phyloP scores from a whole-genome alignment of 352 stramenopile genomes.

The Achlya hypogyna region DNA sequence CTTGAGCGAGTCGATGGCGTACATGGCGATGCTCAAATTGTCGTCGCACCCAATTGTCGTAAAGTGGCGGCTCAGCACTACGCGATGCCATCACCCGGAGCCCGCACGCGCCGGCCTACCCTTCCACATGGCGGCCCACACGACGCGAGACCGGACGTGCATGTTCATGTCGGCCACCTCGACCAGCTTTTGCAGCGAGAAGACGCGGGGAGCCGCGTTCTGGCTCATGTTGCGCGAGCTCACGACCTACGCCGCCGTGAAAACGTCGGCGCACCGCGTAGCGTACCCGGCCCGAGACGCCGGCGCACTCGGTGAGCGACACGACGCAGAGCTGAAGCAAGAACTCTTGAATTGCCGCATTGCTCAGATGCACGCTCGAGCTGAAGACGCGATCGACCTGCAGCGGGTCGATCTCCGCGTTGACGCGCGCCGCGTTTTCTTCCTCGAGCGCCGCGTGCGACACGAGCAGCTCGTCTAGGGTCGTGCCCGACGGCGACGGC shows the following conservation, averaged over 20 bases:
- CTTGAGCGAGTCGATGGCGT: constrained; percentile 97
- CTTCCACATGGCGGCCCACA: constrained; percentile 98
- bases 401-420: constrained; percentile 75
- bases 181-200: constrained; percentile 97
- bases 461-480: not conserved
- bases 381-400: constrained; percentile 90
- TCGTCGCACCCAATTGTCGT: constrained; percentile 94
- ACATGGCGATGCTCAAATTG: constrained; percentile 96
- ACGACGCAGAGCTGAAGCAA: constrained; percentile 87
- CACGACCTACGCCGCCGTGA: constrained; percentile 97
- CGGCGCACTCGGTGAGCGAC: constrained; percentile 81
- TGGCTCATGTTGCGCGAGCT: constrained; percentile 98
- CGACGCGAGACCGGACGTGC: constrained; percentile 90
- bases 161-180: constrained; percentile 99
- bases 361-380: constrained; percentile 72
- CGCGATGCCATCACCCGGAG: constrained; percentile 23
- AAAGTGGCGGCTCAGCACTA: constrained; percentile 95
- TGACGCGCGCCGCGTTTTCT: constrained; percentile 74
- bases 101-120: not conserved
- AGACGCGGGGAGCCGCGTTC: constrained; percentile 68
- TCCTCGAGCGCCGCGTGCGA: constrained; percentile 44
- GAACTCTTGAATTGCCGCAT: constrained; percentile 81
- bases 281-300: constrained; percentile 8
- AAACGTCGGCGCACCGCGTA: constrained; percentile 44
- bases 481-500: not conserved